Conservation (phyloP, 495 filamentous ascomycete genomes). For the Aspergillus conjunctus region DNA sequence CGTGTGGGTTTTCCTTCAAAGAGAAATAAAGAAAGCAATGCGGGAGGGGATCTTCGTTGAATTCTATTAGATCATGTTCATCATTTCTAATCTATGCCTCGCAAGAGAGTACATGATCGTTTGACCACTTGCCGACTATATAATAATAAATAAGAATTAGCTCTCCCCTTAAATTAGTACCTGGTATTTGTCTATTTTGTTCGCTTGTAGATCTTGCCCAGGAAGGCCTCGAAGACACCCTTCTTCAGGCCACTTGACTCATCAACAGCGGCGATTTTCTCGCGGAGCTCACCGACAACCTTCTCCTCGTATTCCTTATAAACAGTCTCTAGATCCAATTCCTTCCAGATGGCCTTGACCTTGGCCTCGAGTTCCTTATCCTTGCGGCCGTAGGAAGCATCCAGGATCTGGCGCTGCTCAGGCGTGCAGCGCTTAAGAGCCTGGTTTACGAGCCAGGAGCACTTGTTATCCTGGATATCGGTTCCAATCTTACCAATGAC, state of each 20-base stretch:
- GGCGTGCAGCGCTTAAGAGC: slow-evolving; percentile 74
- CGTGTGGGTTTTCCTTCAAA: not conserved
- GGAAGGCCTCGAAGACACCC: slow-evolving; percentile 84
- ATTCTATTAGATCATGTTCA: slow-evolving; percentile 2
- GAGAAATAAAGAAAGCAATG: not conserved
- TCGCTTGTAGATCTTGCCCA: slow-evolving; percentile 95
- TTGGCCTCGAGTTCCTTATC: slow-evolving; percentile 74
- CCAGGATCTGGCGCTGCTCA: slow-evolving; percentile 77
- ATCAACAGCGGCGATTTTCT: slow-evolving; percentile 76
- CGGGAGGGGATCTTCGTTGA: not conserved
- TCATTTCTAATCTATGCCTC: slow-evolving; percentile 14
- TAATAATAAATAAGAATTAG: not conserved
- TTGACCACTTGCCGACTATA: not conserved
- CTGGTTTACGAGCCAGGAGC: slow-evolving; percentile 95
- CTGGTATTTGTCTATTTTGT: slow-evolving; percentile 63
- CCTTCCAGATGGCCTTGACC: slow-evolving; percentile 85
- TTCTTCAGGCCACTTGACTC: slow-evolving; percentile 86
- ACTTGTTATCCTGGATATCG: slow-evolving; percentile 99
- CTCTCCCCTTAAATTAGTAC: slow-evolving; percentile 15
- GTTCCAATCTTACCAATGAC: slow-evolving; percentile 99
- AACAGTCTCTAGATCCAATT: slow-evolving; percentile 75
- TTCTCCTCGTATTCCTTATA: slow-evolving; percentile 91
- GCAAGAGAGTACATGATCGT: slow-evolving; percentile 7
- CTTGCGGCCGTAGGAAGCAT: slow-evolving; percentile 89
- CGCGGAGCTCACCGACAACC: slow-evolving; percentile 69